These are phyloP conservation scores for Prosopis cineraria DNA, from an alignment of 306 rosid genomes.

Conservation along the genomic window DNA sequence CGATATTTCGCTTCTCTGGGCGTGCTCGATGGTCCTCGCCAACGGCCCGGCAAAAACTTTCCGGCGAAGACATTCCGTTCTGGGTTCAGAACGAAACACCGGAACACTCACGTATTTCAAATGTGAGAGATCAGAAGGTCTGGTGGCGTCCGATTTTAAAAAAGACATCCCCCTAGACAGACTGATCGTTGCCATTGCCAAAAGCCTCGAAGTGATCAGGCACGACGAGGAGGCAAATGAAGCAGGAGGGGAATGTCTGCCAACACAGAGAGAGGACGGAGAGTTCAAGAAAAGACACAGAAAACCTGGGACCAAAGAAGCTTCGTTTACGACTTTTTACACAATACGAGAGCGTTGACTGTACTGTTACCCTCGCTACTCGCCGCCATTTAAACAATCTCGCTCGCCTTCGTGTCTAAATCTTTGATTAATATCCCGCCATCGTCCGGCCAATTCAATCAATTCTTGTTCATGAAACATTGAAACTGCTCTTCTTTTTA, in stretches of 20 bases:
- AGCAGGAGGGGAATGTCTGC: neutral
- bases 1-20: constrained; percentile 25
- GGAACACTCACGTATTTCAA: constrained; percentile 31
- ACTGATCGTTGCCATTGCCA: constrained; percentile 49
- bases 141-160: constrained; percentile 34
- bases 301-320: neutral
- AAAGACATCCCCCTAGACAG: constrained; percentile 41
- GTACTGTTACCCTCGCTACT: neutral
- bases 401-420: neutral
- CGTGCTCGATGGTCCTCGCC: constrained; percentile 46
- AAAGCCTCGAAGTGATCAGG: neutral
- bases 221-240: neutral
- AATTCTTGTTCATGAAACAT: no score
- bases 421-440: neutral
- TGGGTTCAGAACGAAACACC: constrained; percentile 35
- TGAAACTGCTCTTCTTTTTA: neutral
- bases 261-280: neutral
- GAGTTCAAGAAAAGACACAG: neutral
- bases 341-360: neutral
- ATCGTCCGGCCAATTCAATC: neutral
- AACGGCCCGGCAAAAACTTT: constrained; percentile 31
- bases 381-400: neutral
- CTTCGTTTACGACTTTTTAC: neutral
- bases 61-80: constrained; percentile 26
- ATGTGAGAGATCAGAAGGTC: constrained; percentile 39